Percentiles rank a stretch among this genome's conserved stretches.
phyloP scores from a whole-genome alignment of 768 basidiomycete genomes.

The Trametes cingulata region DNA sequence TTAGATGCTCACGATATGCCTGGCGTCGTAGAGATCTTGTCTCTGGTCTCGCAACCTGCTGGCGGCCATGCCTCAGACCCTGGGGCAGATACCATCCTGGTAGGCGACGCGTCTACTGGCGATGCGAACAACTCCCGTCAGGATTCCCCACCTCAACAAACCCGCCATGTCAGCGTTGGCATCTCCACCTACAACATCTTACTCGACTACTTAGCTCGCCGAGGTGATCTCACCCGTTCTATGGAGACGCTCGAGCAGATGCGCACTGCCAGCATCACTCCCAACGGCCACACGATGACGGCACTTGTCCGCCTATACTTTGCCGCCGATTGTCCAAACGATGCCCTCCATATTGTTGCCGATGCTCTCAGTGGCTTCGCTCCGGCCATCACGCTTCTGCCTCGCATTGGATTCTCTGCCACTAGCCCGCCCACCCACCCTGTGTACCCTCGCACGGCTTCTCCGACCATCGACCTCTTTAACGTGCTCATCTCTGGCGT shows the following conservation, averaged over 20 bases:
- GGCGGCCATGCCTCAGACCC: background rate
- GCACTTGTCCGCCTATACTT: slow-evolving; percentile 62
- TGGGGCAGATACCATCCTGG: slow-evolving; percentile 33
- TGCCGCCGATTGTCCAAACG: slow-evolving; percentile 43
- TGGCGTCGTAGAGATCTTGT: slow-evolving; percentile 48
- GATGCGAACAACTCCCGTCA: background rate
- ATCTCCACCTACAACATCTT: slow-evolving; percentile 63
- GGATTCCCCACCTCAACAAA: background rate
- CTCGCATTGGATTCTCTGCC: slow-evolving; percentile 19
- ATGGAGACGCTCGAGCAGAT: slow-evolving; percentile 50
- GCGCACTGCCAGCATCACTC: slow-evolving; percentile 41
- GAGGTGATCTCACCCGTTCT: slow-evolving; percentile 46
- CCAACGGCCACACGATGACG: slow-evolving; percentile 48
- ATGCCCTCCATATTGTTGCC: slow-evolving; percentile 55
- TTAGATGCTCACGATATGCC: slow-evolving; percentile 55
- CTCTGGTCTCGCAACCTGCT: slow-evolving; percentile 26
- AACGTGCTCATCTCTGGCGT: slow-evolving; percentile 61
- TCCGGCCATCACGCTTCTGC: slow-evolving; percentile 28
- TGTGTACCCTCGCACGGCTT: slow-evolving; percentile 17
- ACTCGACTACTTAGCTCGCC: slow-evolving; percentile 53
- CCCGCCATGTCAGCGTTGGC: slow-evolving; percentile 41
- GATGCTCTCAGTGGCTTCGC: slow-evolving; percentile 16
- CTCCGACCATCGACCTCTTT: slow-evolving; percentile 46
- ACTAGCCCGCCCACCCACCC: slow-evolving; percentile 25
- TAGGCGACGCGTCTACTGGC: slow-evolving; percentile 27